Percentiles rank a stretch among this genome's conserved stretches.
phyloP scores from a whole-genome alignment of 441 rosid genomes.

The Erysimum cheiri region DNA sequence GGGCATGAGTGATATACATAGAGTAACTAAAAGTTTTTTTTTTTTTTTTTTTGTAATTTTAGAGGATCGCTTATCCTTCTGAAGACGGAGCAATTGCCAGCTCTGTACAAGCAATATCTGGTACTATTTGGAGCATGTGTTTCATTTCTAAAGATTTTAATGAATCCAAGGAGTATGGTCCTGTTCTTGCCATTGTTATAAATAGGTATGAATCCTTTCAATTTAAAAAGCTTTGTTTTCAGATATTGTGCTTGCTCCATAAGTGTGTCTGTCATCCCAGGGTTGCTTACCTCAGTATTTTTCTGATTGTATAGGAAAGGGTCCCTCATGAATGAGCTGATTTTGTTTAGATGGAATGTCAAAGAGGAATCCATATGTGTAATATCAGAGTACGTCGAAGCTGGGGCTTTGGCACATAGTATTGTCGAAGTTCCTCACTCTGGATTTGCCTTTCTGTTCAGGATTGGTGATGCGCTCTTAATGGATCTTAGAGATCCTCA shows the following conservation, averaged over 20 bases:
- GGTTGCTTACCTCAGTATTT: slow-evolving; percentile 37
- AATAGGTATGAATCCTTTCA: slow-evolving; percentile 73
- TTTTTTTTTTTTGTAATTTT: slow-evolving; percentile 44
- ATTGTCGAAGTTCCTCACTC: slow-evolving; percentile 87
- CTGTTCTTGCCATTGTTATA: slow-evolving; percentile 85
- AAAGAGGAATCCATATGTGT: slow-evolving; percentile 58
- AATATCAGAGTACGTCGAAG: slow-evolving; percentile 65
- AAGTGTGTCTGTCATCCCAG: slow-evolving; percentile 36
- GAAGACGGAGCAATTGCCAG: slow-evolving; percentile 48
- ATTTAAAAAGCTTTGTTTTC: slow-evolving; percentile 42
- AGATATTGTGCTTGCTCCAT: slow-evolving; percentile 30
- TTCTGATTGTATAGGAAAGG: slow-evolving; percentile 71
- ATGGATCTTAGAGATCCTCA: slow-evolving; percentile 95
- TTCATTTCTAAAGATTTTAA: slow-evolving; percentile 69
- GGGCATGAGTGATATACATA: slow-evolving; percentile 22
- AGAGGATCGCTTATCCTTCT: slow-evolving; percentile 82
- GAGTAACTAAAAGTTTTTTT: slow-evolving; percentile 38
- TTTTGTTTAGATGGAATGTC: slow-evolving; percentile 75
- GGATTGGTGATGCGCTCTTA: slow-evolving; percentile 92
- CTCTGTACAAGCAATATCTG: slow-evolving; percentile 51
- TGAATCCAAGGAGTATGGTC: slow-evolving; percentile 71
- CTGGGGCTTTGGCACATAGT: slow-evolving; percentile 81
- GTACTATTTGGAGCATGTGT: slow-evolving; percentile 99
- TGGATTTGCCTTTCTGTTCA: slow-evolving; percentile 91
- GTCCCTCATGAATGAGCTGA: slow-evolving; percentile 67